Evolutionary conservation across 805 yeast species (phyloP).

Genomic region (Yueomyces sinensis): DNA sequence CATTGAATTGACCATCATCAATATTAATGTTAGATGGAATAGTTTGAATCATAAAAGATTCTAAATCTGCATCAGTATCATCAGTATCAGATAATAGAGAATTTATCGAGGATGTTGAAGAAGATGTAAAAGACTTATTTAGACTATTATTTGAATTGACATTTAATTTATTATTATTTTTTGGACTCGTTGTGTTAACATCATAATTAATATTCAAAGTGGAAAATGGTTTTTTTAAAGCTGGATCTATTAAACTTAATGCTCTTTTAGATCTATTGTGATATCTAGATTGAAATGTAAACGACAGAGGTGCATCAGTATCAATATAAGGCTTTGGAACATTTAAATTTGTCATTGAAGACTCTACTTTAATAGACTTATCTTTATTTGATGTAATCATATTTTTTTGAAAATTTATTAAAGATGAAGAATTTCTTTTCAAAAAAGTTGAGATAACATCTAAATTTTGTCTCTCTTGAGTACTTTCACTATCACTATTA

Average conservation of each 20-base stretch:
- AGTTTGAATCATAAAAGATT: neutral
- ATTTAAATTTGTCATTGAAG: conserved; percentile 10
- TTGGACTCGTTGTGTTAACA: neutral
- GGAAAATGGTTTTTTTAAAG: conserved; percentile 12
- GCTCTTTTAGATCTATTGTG: conserved; percentile 9
- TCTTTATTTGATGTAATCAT: conserved; percentile 23
- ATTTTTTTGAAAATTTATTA: conserved; percentile 18
- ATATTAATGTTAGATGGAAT: conserved; percentile 18
- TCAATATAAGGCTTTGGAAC: conserved; percentile 1
- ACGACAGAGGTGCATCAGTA: conserved; percentile 13
- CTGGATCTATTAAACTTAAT: conserved; percentile 23
- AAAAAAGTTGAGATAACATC: conserved; percentile 3
- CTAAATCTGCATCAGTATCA: neutral
- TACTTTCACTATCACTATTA: conserved; percentile 8
- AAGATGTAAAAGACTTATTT: neutral
- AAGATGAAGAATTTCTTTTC: conserved; percentile 20
- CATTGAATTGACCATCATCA: conserved; percentile 21
- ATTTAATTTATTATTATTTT: neutral
- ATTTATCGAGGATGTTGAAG: neutral
- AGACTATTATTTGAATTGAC: neutral
- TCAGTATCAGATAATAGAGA: neutral
- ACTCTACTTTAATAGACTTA: conserved; percentile 20
- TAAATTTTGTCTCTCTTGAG: neutral
- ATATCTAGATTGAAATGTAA: conserved; percentile 6
- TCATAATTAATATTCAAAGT: conserved; percentile 1